Base-by-base conservation (phyloP, 2,329 filamentous ascomycete genomes). In the Onygenales sp. region DNA sequence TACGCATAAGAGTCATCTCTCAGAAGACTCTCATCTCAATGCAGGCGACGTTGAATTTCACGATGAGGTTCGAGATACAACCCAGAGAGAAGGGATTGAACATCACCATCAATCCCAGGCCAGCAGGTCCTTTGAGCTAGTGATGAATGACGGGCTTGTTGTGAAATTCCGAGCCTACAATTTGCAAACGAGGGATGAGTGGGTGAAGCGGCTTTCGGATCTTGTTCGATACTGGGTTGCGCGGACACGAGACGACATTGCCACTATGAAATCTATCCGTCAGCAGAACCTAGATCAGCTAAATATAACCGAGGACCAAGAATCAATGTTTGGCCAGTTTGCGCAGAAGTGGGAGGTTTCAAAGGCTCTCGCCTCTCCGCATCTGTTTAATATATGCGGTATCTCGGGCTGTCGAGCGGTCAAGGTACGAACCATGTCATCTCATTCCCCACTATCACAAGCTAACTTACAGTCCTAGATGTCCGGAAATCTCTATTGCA, bases 361-460 rank as follows among this genome's bases (percentile, higher is more conserved):
- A 13, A 77, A 82, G 57, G 79, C 81, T 1, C 78, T 78, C 59
- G 81, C 83, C n/a, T 83, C 78, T 1, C 78, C 83, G 1, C 70
- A 79, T 41, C 68, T 86, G n/a, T 85, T 84, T 70, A 83, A 86
- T 64, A 77, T 86, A 70, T 86, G 83, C 64, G 77, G 79, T n/a
- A 77, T 86, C 21, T 76, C 79, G 9, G 76, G 74, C 39, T 86
- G 83, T 63, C 79, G 83, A 43, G 73, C 79, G 14, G 80, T 86
- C 52, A 74, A 75, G 59, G 73, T 76, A 68, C 52, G 61, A 51
- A 11, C 17, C 36, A 9, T 10, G 21, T 8, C 10, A 31, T 49
- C 11, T 41, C 21, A 13, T 13, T 33, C 5, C n/a, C n/a, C 39
- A 21, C 36, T 9, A 8, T 7, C n/a, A 32, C 27, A 35, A 49